Conservation (phyloP, 179 eudicot genomes). For the Gypsophila paniculata region DNA sequence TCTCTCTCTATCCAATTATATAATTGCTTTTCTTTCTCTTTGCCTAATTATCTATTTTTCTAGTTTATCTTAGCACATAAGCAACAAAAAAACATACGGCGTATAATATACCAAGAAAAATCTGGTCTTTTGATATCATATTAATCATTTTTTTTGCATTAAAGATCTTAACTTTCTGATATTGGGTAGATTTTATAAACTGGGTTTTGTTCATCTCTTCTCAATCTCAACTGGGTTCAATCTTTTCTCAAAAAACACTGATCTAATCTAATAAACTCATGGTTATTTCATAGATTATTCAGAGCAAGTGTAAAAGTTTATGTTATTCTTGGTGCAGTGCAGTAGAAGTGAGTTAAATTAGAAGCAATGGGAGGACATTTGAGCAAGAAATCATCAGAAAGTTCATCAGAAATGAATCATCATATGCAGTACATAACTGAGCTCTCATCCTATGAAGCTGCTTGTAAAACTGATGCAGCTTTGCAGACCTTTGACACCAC, state of each 20-base stretch:
- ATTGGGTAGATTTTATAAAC: slow-evolving; percentile 5
- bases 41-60: slow-evolving; percentile 1
- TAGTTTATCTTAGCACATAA: not conserved
- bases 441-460: slow-evolving; percentile 72
- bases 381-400: slow-evolving; percentile 66
- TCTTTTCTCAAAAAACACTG: slow-evolving; percentile 4
- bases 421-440: slow-evolving; percentile 44
- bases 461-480: slow-evolving; percentile 63
- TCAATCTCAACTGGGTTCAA: slow-evolving; percentile 21
- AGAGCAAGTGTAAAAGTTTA: not conserved
- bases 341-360: slow-evolving; percentile 11
- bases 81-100: not conserved
- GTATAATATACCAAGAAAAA: not conserved
- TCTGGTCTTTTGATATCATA: not conserved
- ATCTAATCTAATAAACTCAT: slow-evolving; percentile 5
- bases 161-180: slow-evolving; percentile 23
- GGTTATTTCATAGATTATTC: slow-evolving; percentile 16
- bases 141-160: not conserved
- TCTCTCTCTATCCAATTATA: slow-evolving; percentile 12
- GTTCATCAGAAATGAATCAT: slow-evolving; percentile 37
- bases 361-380: slow-evolving; percentile 66
- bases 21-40: slow-evolving; percentile 22
- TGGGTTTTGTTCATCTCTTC: slow-evolving; percentile 23
- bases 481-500: slow-evolving; percentile 57
- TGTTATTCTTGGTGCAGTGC: slow-evolving; percentile 17